Conservation (phyloP, 2,329 filamentous ascomycete genomes). For the Cladophialophora immunda region DNA sequence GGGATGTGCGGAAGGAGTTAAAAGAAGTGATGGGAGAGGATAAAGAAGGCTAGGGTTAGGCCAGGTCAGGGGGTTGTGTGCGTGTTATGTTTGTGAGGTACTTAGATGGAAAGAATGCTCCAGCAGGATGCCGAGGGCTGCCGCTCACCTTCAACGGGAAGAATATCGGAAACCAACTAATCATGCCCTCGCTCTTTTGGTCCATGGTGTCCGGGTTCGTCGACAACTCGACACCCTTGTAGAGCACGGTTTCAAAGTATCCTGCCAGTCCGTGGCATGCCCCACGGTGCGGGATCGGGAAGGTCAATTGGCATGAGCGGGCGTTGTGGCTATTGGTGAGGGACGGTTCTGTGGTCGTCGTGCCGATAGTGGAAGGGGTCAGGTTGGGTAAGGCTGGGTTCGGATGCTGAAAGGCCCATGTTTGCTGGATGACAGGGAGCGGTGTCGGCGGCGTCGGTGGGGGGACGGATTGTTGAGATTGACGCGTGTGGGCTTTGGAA, state of each 20-base stretch:
- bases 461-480: conserved; percentile 34
- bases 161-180: conserved; percentile 98
- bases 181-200: conserved; percentile 94
- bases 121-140: too few species aligned
- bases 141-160: conserved; percentile 83
- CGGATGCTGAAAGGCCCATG: conserved; percentile 55
- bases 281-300: conserved; percentile 79
- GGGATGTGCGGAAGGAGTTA: too few species aligned
- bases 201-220: conserved; percentile 94
- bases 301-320: conserved; percentile 78
- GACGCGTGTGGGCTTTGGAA: conserved; percentile 32
- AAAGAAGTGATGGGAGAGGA: too few species aligned
- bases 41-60: too few species aligned
- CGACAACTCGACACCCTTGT: conserved; percentile 69
- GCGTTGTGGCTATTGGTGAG: conserved; percentile 83
- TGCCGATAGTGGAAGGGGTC: conserved; percentile 50
- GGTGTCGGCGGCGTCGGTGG: conserved; percentile 43
- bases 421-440: conserved; percentile 51
- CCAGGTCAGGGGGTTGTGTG: too few species aligned
- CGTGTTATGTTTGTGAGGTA: too few species aligned
- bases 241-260: conserved; percentile 97
- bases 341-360: conserved; percentile 10
- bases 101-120: too few species aligned
- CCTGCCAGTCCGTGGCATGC: conserved; percentile 90
- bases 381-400: conserved; percentile 42